Evolutionary conservation across 257 asterid genomes (phyloP).

Genomic region (Eustoma russellianum): DNA sequence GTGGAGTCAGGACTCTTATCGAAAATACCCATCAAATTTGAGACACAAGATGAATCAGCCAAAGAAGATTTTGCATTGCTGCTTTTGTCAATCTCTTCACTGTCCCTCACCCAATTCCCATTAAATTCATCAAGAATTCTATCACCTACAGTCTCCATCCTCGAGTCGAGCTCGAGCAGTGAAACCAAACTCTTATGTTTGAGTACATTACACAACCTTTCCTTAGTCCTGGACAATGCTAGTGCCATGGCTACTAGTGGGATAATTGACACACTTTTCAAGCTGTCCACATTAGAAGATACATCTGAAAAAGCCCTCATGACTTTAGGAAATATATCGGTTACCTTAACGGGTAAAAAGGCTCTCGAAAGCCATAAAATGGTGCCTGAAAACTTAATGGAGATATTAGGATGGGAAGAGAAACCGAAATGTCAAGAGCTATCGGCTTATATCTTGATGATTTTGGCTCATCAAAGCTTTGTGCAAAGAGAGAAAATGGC

Average conservation of each 20-base stretch:
- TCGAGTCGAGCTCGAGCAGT: constrained; percentile 32
- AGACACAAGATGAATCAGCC: constrained; percentile 27
- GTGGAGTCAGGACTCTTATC: constrained; percentile 78
- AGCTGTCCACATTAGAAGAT: constrained; percentile 28
- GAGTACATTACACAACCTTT: constrained; percentile 45
- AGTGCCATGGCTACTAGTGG: constrained; percentile 28
- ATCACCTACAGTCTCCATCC: constrained; percentile 36
- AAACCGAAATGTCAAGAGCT: constrained; percentile 64
- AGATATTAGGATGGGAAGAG: constrained; percentile 75
- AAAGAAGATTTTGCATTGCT: constrained; percentile 51
- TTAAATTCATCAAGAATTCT: constrained; percentile 38
- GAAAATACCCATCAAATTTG: constrained; percentile 35
- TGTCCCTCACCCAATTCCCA: constrained; percentile 41
- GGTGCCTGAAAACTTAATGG: constrained; percentile 61
- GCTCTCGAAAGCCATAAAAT: constrained; percentile 38
- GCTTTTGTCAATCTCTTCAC: constrained; percentile 48
- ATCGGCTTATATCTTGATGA: constrained; percentile 66
- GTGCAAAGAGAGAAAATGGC: constrained; percentile 70
- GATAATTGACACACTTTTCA: constrained; percentile 25
- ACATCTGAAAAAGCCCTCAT: constrained; percentile 66
- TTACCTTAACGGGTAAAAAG: constrained; percentile 50
- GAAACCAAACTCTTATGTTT: constrained; percentile 43
- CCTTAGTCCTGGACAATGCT: constrained; percentile 48
- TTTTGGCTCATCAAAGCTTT: constrained; percentile 75
- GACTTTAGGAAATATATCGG: constrained; percentile 54